Evolutionary conservation across 1,284 basidiomycete genomes (phyloP).

Genomic region (Peniophora sp.): DNA sequence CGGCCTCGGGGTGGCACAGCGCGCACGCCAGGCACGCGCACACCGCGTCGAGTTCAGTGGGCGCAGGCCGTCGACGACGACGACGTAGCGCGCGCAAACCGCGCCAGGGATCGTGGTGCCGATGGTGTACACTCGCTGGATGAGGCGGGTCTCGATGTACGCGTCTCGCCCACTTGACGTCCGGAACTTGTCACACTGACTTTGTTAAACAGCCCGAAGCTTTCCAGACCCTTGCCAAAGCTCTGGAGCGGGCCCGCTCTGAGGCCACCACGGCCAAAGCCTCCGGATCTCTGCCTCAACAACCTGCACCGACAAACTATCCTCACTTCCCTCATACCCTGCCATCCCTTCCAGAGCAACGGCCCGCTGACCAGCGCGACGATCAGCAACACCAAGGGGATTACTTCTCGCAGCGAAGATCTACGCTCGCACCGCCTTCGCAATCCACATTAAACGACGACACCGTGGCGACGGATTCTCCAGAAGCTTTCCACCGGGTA

Average conservation of each 20-base stretch:
- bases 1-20: constrained; percentile 1
- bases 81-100: constrained; percentile 2
- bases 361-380: neutral
- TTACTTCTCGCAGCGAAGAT: constrained; percentile 7
- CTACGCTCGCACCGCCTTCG: neutral
- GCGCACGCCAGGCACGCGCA: constrained; percentile 7
- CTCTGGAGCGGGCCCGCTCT: constrained; percentile 30
- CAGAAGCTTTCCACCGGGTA: neutral
- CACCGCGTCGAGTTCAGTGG: constrained; percentile 12
- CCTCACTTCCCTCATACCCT: constrained; percentile 1
- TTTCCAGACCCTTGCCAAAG: constrained; percentile 39
- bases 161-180: constrained; percentile 14
- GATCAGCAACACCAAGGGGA: neutral
- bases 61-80: constrained; percentile 14
- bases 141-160: constrained; percentile 38
- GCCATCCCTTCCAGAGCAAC: neutral
- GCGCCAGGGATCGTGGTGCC: neutral
- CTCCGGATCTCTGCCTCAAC: constrained; percentile 7
- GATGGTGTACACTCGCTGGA: constrained; percentile 29
- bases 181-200: constrained; percentile 1
- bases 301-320: constrained; percentile 1
- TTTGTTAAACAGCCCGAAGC: constrained; percentile 32
- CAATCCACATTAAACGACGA: constrained; percentile 2
- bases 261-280: constrained; percentile 12
- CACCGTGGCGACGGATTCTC: neutral